Conservation (phyloP, 495 filamentous ascomycete species). For the Staphylotrichum tortipilum region DNA sequence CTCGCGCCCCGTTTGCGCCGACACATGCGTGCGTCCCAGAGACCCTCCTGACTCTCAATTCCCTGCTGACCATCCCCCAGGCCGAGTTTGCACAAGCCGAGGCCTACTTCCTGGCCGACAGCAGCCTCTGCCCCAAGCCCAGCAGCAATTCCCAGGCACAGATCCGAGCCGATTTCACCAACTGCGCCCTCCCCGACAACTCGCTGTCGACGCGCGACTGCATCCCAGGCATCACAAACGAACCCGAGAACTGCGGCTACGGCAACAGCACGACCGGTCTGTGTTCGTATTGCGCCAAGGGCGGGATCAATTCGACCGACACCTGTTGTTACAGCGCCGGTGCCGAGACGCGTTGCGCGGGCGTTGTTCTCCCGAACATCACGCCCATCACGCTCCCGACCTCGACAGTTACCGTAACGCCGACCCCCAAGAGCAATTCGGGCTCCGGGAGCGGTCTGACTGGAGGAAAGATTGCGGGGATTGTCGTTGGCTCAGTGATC, state of each 20-base stretch:
- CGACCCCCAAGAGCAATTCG: slow-evolving; percentile 34
- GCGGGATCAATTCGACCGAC: slow-evolving; percentile 83
- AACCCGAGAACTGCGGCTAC: slow-evolving; percentile 84
- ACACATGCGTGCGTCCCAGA: slow-evolving; percentile 65
- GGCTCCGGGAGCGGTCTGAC: slow-evolving; percentile 47
- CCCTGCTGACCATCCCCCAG: slow-evolving; percentile 37
- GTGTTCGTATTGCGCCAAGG: slow-evolving; percentile 75
- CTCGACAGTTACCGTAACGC: slow-evolving; percentile 33
- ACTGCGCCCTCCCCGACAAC: slow-evolving; percentile 72
- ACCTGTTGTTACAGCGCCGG: slow-evolving; percentile 87
- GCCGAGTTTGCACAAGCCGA: slow-evolving; percentile 82
- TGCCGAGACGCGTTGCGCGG: slow-evolving; percentile 56
- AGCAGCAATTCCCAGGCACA: slow-evolving; percentile 57
- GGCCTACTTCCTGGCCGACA: slow-evolving; percentile 69
- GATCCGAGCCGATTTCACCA: slow-evolving; percentile 86
- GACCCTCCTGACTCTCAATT: neutral
- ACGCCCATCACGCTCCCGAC: slow-evolving; percentile 54
- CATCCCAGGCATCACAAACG: slow-evolving; percentile 67
- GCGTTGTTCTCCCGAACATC: slow-evolving; percentile 66
- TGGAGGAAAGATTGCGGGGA: slow-evolving; percentile 80
- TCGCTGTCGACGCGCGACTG: slow-evolving; percentile 65
- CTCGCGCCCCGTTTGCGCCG: slow-evolving; percentile 76
- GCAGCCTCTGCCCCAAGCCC: slow-evolving; percentile 58
- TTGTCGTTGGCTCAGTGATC: slow-evolving; percentile 73
- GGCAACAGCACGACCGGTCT: slow-evolving; percentile 70